Conservation (phyloP, 768 basidiomycete genomes). For the Naematelia aurantialba region DNA sequence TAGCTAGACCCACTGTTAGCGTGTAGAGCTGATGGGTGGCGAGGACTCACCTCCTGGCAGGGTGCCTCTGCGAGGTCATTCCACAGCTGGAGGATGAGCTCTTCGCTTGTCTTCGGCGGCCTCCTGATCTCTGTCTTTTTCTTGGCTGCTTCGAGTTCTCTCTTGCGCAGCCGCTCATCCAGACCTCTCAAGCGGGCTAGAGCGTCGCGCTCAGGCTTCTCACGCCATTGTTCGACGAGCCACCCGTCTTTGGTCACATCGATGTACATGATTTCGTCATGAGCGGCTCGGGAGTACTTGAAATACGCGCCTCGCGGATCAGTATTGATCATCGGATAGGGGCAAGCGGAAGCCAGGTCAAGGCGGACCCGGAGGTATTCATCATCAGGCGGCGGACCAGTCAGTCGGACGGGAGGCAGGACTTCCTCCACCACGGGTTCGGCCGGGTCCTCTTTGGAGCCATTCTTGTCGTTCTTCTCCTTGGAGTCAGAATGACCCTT, state of each 20-base stretch:
- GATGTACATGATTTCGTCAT: slow-evolving; percentile 27
- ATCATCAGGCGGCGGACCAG: slow-evolving; percentile 24
- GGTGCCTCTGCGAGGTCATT: slow-evolving; percentile 32
- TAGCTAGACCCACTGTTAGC: slow-evolving; percentile 16
- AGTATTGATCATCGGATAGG: slow-evolving; percentile 35
- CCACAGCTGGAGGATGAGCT: slow-evolving; percentile 36
- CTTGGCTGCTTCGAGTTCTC: slow-evolving; percentile 8
- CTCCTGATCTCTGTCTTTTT: slow-evolving; percentile 13
- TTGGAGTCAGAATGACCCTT: neutral
- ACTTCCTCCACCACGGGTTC: slow-evolving; percentile 8
- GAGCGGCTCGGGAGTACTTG: slow-evolving; percentile 34
- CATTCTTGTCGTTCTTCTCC: slow-evolving; percentile 7
- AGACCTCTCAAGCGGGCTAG: slow-evolving; percentile 32
- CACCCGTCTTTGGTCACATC: slow-evolving; percentile 45
- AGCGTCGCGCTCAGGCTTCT: slow-evolving; percentile 33
- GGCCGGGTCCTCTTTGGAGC: neutral
- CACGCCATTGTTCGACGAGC: slow-evolving; percentile 40
- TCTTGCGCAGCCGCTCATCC: slow-evolving; percentile 19
- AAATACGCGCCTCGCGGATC: slow-evolving; percentile 42
- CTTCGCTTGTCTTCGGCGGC: slow-evolving; percentile 25
- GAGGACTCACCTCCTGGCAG: slow-evolving; percentile 32
- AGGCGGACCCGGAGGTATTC: slow-evolving; percentile 25
- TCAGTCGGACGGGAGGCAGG: slow-evolving; percentile 22
- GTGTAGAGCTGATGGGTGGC: neutral
- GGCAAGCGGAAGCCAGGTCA: slow-evolving; percentile 23